Base-by-base conservation (phyloP, 805 yeast genomes). In the Scheffersomyces spartinae region DNA sequence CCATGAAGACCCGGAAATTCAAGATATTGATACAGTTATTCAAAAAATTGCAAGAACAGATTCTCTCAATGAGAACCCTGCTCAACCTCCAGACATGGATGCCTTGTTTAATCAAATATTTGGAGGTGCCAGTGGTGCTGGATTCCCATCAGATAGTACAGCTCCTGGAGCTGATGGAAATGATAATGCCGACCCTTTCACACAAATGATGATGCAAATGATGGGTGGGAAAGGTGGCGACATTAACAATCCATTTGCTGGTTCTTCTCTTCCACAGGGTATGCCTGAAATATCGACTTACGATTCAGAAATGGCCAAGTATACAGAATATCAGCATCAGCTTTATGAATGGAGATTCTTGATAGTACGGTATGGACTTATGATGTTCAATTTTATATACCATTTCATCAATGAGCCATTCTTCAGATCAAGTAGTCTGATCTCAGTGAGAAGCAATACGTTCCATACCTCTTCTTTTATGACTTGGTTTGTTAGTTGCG, bases 1-100 rank as follows among this genome's bases (percentile, higher is more conserved):
- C 16, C 23, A 49, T 22, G 57, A 40, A 13, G 64, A 60, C 32
- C 64, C 64, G 0, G 64, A 54, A 17, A 49, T 52, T n/a, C 52
- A n/a, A n/a, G n/a, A n/a, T n/a, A n/a, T 45, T 15, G 64, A 59
- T 25, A 55, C 59, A 24, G 20, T 24, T n/a, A 14, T 11, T 6
- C 14, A 9, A 7, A 11, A 17, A 14, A 23, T 16, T 12, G 10
- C 15, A 9, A 18, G 12, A n/a, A 7, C 18, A 7, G 23, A n/a
- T 7, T 8, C 25, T 7, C 9, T 23, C 6, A 14, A 20, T 20
- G 23, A 9, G 5, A 18, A 12, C n/a, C n/a, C n/a, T 18, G 20
- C 26, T 4, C 12, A 24, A 3, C 18, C 21, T 5, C 26, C 26
- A 13, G 59, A 55, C 30, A 40, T 57, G 26, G 64, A 59, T 21